These are phyloP conservation scores for Diutina mesorugosa DNA, from an alignment of 1,139 yeast genomes.

Conservation along the genomic window DNA sequence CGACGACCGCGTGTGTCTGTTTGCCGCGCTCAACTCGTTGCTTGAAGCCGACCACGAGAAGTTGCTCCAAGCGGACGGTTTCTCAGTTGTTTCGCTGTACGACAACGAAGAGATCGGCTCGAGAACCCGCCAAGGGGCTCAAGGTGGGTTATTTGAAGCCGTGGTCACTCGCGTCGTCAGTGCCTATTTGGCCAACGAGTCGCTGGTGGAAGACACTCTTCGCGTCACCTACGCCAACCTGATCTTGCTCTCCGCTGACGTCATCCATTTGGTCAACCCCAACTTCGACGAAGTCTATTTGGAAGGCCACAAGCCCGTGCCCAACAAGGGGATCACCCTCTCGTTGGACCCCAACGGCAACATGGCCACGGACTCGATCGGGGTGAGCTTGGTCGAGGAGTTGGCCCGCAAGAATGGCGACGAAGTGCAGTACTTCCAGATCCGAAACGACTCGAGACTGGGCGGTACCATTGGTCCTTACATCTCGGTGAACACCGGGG, in stretches of 20 bases:
- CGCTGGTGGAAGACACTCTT: constrained; percentile 6
- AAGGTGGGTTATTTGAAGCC: constrained; percentile 16
- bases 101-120: constrained; percentile 61
- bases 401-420: constrained; percentile 52
- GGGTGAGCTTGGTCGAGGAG: constrained; percentile 52
- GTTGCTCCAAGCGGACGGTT: constrained; percentile 17
- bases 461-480: constrained; percentile 80
- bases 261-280: constrained; percentile 52
- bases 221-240: constrained; percentile 32
- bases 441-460: constrained; percentile 58
- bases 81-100: constrained; percentile 38
- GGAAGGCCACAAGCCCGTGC: constrained; percentile 63
- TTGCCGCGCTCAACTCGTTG: constrained; percentile 41
- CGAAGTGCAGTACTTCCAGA: constrained; percentile 53
- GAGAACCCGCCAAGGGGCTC: constrained; percentile 43
- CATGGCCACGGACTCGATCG: constrained; percentile 70
- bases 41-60: constrained; percentile 22
- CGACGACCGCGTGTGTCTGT: constrained; percentile 57
- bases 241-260: constrained; percentile 52
- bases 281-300: constrained; percentile 50
- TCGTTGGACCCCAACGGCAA: constrained; percentile 68
- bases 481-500: constrained; percentile 54
- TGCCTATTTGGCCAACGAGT: constrained; percentile 7
- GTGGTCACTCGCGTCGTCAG: constrained; percentile 2
- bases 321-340: constrained; percentile 63